Evolutionary conservation across 2,329 filamentous ascomycete species (phyloP).

Genomic region (Aspergillus sp.): DNA sequence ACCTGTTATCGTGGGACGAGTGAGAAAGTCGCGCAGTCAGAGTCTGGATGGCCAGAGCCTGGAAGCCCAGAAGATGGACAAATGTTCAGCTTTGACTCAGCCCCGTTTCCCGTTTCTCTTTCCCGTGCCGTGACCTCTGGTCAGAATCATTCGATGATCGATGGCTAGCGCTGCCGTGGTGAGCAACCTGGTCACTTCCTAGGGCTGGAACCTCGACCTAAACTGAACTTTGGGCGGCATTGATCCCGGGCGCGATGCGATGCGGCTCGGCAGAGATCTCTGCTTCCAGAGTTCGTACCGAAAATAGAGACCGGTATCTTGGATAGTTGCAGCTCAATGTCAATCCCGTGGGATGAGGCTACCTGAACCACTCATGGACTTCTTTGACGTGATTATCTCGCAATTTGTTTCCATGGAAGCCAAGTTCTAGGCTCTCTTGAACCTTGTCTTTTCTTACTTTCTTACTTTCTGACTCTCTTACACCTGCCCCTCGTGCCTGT

Average conservation of each 20-base stretch:
- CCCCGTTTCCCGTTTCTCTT: background rate
- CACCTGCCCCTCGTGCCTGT: background rate
- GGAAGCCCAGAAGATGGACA: background rate
- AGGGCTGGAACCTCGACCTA: background rate
- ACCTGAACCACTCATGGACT: background rate
- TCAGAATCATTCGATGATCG: background rate
- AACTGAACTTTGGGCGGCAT: background rate
- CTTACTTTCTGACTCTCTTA: background rate
- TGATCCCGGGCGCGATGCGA: background rate
- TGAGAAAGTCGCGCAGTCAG: background rate
- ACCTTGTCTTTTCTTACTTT: background rate
- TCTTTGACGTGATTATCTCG: background rate
- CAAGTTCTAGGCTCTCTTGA: background rate
- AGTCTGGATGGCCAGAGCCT: background rate
- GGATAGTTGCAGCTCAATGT: no score
- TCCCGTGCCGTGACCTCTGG: background rate
- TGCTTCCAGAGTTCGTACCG: background rate
- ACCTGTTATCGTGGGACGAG: background rate
- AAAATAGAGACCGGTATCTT: background rate
- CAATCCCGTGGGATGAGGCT: background rate
- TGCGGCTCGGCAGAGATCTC: background rate
- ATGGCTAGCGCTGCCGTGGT: background rate
- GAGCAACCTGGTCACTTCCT: background rate
- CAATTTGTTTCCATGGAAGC: background rate
- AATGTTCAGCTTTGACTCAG: background rate